These are phyloP conservation scores for Pseudogymnoascus sp. DNA, from an alignment of 2,329 filamentous ascomycete species.

Conservation along the genomic window DNA sequence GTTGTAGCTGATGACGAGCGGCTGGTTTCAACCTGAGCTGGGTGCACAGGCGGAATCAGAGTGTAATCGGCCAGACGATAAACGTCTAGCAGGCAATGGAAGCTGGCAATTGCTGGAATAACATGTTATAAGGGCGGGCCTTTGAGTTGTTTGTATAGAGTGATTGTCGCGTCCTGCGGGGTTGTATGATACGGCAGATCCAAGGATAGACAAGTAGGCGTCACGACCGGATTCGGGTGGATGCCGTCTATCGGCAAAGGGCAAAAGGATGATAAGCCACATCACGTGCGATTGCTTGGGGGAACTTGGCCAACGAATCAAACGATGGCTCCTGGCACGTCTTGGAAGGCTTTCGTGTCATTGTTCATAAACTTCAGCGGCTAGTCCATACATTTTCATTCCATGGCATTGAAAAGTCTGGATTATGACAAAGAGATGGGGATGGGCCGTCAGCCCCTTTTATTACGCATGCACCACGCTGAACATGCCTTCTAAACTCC, in stretches of 20 bases:
- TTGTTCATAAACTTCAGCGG: constrained; percentile 5
- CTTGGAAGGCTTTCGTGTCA: constrained; percentile 9
- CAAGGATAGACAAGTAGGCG: constrained; percentile 5
- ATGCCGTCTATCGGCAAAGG: constrained; percentile 5
- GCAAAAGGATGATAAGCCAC: constrained; percentile 5
- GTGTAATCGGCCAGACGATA: constrained; percentile 37
- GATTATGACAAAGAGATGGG: constrained; percentile 2
- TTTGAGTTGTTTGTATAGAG: constrained; percentile 17
- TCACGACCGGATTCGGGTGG: constrained; percentile 9
- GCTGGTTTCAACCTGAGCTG: constrained; percentile 37
- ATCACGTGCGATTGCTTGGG: background rate
- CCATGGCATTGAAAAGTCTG: background rate
- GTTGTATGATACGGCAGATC: constrained; percentile 11
- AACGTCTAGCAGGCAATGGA: constrained; percentile 36
- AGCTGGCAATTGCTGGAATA: constrained; percentile 15
- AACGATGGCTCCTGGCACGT: background rate
- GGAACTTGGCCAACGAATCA: constrained; percentile 2
- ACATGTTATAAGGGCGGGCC: constrained; percentile 18
- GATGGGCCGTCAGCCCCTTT: background rate
- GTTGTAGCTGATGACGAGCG: constrained; percentile 37
- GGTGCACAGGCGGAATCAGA: constrained; percentile 37
- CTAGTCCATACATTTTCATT: constrained; percentile 2
- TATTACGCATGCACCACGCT: background rate
- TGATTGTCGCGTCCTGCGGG: constrained; percentile 14
- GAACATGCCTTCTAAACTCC: background rate